Percentiles rank a stretch among this genome's conserved stretches.
phyloP scores from a whole-genome alignment of 2,329 filamentous ascomycete genomes.

The Ophiognomonia clavigignenti-juglandacearum region DNA sequence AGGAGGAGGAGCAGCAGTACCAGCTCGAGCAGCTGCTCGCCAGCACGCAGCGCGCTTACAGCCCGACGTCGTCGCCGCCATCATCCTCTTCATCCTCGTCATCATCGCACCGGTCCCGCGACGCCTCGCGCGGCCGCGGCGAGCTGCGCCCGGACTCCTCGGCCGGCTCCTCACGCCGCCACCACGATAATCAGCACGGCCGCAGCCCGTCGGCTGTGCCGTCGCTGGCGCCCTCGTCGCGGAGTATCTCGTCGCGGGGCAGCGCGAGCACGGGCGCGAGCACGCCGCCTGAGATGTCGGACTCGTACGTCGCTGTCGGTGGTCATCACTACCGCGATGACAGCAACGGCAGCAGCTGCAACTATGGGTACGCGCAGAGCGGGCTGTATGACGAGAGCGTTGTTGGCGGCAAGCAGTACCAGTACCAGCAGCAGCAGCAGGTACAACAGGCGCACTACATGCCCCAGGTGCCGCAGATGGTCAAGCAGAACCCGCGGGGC shows the following conservation, averaged over 20 bases:
- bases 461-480: constrained; percentile 9
- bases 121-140: no score
- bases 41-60: no score
- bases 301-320: constrained; percentile 41
- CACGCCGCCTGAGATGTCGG: constrained; percentile 40
- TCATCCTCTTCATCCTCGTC: no score
- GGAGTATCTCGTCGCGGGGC: no score
- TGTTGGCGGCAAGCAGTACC: constrained; percentile 39
- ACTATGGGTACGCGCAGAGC: constrained; percentile 26
- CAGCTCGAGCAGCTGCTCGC: constrained; percentile 33
- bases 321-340: no score
- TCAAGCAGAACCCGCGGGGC: constrained; percentile 20
- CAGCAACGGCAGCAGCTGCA: constrained; percentile 25
- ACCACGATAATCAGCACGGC: no score
- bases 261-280: constrained; percentile 34
- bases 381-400: constrained; percentile 48
- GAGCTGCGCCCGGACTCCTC: constrained; percentile 18
- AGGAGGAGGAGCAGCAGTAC: constrained; percentile 27
- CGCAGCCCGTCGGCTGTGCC: constrained; percentile 44
- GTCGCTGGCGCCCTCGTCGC: constrained; percentile 21
- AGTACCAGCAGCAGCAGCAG: constrained; percentile 23
- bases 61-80: no score
- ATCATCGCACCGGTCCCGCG: no score
- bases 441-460: constrained; percentile 16
- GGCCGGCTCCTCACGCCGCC: constrained; percentile 3